Conservation (phyloP, 805 yeast genomes). For the Maudiozyma saulgeensis region DNA sequence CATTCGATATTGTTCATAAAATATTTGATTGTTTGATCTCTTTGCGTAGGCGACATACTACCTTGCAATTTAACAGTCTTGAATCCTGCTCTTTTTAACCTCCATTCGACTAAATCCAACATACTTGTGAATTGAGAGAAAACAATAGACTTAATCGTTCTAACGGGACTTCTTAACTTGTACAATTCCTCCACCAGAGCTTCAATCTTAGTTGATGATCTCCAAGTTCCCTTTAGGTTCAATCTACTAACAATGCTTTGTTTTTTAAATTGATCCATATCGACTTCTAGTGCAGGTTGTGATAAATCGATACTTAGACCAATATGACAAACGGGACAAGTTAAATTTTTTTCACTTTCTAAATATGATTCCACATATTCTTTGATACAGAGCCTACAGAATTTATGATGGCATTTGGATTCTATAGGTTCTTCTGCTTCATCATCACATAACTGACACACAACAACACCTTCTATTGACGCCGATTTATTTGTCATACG, state of each 20-base stretch:
- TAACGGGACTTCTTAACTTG: slow-evolving; percentile 72
- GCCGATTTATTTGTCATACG: slow-evolving; percentile 38
- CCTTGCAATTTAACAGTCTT: slow-evolving; percentile 92
- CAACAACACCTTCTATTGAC: slow-evolving; percentile 39
- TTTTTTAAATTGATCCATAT: slow-evolving; percentile 41
- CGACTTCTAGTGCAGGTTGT: slow-evolving; percentile 73
- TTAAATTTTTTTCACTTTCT: slow-evolving; percentile 45
- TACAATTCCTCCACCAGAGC: slow-evolving; percentile 91
- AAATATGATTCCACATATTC: slow-evolving; percentile 78
- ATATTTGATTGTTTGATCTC: slow-evolving; percentile 82
- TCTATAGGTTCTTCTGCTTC: slow-evolving; percentile 97
- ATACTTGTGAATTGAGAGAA: slow-evolving; percentile 95
- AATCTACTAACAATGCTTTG: slow-evolving; percentile 77
- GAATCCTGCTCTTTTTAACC: slow-evolving; percentile 89
- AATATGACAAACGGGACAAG: slow-evolving; percentile 95
- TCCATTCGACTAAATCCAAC: slow-evolving; percentile 94
- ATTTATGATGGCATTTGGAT: slow-evolving; percentile 86
- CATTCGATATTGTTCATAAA: slow-evolving; percentile 89
- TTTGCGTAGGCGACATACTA: slow-evolving; percentile 90
- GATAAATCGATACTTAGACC: slow-evolving; percentile 82
- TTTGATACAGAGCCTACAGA: slow-evolving; percentile 84
- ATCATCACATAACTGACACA: slow-evolving; percentile 92
- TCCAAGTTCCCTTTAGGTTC: slow-evolving; percentile 81
- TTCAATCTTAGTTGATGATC: slow-evolving; percentile 91
- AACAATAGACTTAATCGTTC: slow-evolving; percentile 90